Evolutionary conservation across 2,329 filamentous ascomycete genomes (phyloP), one percentile per base, ranked within the genome.

Genomic region (Colletotrichum sublineola): DNA sequence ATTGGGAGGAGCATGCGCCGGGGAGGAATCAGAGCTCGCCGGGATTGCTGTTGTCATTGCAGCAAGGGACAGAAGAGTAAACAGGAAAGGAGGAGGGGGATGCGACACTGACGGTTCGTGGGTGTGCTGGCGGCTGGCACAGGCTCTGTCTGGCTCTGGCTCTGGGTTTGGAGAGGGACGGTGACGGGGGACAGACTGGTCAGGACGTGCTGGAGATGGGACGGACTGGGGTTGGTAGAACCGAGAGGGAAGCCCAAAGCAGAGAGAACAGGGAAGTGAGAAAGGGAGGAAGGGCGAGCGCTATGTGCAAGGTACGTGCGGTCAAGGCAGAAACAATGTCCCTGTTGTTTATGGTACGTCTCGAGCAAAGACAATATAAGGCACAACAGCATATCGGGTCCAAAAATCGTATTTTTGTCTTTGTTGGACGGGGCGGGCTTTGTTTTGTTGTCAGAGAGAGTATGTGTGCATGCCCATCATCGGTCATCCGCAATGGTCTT

Each of bases 21-120:
- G 67, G 75, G 78, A 66, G 75, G 78, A 66, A 76, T 78, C 79
- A 77, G 78, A 75, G 76, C 76, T 77, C 67, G 78, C 75, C 61
- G 80, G 77, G 69, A 80, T 76, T 75, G 80, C 75, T 74, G 78
- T 78, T 74, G 80, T 79, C 80, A 82, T 82, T 75, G 78, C 77
- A 72, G 63, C 70, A 68, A 64, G 56, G 58, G 20, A 46, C 5
- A 50, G 29, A 29, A 36, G 31, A 58, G 20, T 29, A 38, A 48
- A n/a, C 24, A 24, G 7, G 44, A 46, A 46, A 52, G 29, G 24
- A 53, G 29, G 50, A 57, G 52, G 58, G 50, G 69, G 60, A 68
- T 72, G 58, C 60, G 65, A 69, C 60, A 44, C 56, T 63, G 61
- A 53, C 36, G 61, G 61, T 53, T 53, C 48, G 15, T 24, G 33